A percentile compares a stretch with the other conserved stretches of the same genome.
phyloP scores from a whole-genome alignment of 2,329 filamentous ascomycete genomes.

The Huntiella moniliformis region DNA sequence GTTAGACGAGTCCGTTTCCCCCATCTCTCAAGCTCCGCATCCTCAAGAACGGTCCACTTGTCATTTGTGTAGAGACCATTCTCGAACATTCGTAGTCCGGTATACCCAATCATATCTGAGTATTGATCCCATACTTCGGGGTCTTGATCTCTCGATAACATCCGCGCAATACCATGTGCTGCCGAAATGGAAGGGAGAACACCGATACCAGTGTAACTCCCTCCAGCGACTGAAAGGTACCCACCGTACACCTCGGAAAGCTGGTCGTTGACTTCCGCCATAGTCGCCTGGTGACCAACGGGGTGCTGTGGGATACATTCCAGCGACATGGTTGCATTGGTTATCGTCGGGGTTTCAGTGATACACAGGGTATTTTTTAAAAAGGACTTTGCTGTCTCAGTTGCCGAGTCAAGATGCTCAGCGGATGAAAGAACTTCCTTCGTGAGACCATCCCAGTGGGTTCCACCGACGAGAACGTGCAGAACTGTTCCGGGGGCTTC shows the following conservation, averaged over 20 bases:
- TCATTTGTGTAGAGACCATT: background rate
- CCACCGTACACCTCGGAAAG: slow-evolving; percentile 39
- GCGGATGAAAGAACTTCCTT: slow-evolving; percentile 24
- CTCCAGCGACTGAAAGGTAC: slow-evolving; percentile 42
- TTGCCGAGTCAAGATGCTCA: slow-evolving; percentile 46
- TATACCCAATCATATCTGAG: slow-evolving; percentile 19
- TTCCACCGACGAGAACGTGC: slow-evolving; percentile 86
- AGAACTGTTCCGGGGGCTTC: slow-evolving; percentile 55
- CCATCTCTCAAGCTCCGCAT: background rate
- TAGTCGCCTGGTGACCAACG: slow-evolving; percentile 52
- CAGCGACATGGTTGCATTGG: slow-evolving; percentile 30
- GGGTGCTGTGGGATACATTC: slow-evolving; percentile 84
- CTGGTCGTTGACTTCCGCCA: slow-evolving; percentile 37
- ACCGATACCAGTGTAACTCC: slow-evolving; percentile 34
- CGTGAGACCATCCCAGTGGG: slow-evolving; percentile 54
- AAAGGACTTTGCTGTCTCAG: slow-evolving; percentile 55
- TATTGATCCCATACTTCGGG: background rate
- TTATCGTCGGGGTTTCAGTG: slow-evolving; percentile 34
- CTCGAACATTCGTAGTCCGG: slow-evolving; percentile 6
- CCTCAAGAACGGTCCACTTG: background rate
- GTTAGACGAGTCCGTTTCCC: background rate
- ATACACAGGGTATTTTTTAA: slow-evolving; percentile 30
- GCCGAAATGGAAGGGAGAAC: slow-evolving; percentile 32
- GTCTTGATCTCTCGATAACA: slow-evolving; percentile 15
- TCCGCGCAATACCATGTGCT: slow-evolving; percentile 25